Percentiles rank a stretch among this genome's conserved stretches.
These are phyloP conservation scores for Coemansia sp. DNA, from an alignment of 192 early-diverging fungal species.

Conservation along the genomic window DNA sequence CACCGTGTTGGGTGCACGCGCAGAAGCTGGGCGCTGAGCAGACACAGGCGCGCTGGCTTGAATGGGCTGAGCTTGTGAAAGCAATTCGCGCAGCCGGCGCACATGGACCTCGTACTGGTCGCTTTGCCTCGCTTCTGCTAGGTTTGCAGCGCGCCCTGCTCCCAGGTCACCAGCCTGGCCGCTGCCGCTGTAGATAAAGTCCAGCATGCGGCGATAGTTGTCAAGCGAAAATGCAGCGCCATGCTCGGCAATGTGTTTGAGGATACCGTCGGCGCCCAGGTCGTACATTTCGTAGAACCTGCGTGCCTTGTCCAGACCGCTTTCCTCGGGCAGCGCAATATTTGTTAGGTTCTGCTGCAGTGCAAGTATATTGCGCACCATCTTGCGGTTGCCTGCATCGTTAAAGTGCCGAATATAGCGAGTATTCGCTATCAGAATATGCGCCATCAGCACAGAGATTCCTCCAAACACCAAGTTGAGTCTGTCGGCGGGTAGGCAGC, in stretches of 20 bases:
- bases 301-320: constrained; percentile 65
- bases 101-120: background rate
- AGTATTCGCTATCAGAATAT: constrained; percentile 66
- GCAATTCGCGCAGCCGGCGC: background rate
- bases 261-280: constrained; percentile 58
- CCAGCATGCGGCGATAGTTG: constrained; percentile 74
- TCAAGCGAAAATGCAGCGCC: constrained; percentile 70
- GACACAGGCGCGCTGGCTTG: background rate
- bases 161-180: constrained; percentile 23
- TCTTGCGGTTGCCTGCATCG: constrained; percentile 67
- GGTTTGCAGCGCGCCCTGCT: constrained; percentile 24
- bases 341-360: constrained; percentile 88
- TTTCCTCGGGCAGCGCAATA: constrained; percentile 63
- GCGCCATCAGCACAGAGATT: constrained; percentile 69
- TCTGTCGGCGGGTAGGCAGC: constrained; percentile 61
- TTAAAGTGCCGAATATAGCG: constrained; percentile 68
- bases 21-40: background rate
- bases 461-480: constrained; percentile 81
- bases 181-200: constrained; percentile 60
- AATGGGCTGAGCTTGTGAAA: background rate
- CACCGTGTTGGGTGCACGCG: background rate
- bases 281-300: constrained; percentile 75
- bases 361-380: constrained; percentile 79
- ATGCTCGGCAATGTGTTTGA: constrained; percentile 60
- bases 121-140: constrained; percentile 21